Evolutionary conservation across 2,329 filamentous ascomycete genomes (phyloP), one percentile per base, ranked within the genome.

Genomic region (Aspergillus pseudotamarii): DNA sequence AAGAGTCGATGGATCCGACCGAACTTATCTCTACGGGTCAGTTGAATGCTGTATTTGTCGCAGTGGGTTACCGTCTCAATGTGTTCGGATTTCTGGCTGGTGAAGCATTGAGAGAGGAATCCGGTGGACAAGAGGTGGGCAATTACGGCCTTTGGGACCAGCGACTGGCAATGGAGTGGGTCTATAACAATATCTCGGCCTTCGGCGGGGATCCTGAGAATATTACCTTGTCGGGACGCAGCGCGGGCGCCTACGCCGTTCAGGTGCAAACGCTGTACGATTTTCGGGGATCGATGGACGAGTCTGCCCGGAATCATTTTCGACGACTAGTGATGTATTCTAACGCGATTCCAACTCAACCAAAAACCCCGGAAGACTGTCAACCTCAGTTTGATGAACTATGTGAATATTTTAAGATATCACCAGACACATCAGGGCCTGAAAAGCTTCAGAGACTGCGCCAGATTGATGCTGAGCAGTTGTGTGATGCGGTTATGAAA

Each of bases 81-180:
- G 70, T 83, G 0, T 84, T 84, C 46, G 83, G 83, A 0, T 85
- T 85, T 64, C 69, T 85, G 4, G 79, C 81, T 1, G 78, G 81
- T 2, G 62, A 75, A 4, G 76, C 80, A 12, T 71, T 83, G 1
- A 73, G 71, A 36, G 69, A 77, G 28, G 70, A 72, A 4, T 62
- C 57, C 4, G 26, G 45, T n/a, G 62, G 68, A 19, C 67, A 71
- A 5, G 72, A 73, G 5, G 72, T 71, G 3, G 72, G 79, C 1
- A 82, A 82, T 62, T 79, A 76, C 63, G 81, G 81, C 1, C 72
- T 82, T 0, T 80, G 78, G 69, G 85, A 87, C 64, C 83, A 86
- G 65, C 73, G 80, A 2, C 71, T 82, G 14, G 84, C 83, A 0
- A 71, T 85, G 10, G 76, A 84, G 68, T 87, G 85, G 84, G 79